Conservation (phyloP, 768 basidiomycete species). For the Tephrocybe rancida region DNA sequence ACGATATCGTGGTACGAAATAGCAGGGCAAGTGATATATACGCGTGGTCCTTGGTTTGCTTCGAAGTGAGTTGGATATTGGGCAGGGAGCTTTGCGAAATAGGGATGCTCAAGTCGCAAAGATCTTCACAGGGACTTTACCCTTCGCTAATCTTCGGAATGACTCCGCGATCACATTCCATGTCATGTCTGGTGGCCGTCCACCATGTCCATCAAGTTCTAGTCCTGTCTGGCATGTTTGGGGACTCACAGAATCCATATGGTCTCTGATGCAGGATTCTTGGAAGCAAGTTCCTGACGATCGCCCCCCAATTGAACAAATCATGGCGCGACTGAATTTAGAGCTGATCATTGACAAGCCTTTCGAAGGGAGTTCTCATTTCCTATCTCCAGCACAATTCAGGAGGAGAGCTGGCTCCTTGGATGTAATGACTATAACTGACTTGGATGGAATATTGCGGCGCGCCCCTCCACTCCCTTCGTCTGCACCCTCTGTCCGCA, state of each 20-base stretch:
- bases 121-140: not conserved
- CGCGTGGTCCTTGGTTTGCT: slow-evolving; percentile 4
- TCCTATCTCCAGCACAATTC: too few relatives aligned
- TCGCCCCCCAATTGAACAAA: not conserved
- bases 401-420: too few relatives aligned
- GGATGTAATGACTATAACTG: not conserved
- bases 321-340: not conserved
- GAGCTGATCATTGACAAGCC: too few relatives aligned
- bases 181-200: not conserved
- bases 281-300: slow-evolving; percentile 1
- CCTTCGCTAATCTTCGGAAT: not conserved
- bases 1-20: not conserved
- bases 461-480: slow-evolving; percentile 23
- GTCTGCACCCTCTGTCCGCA: slow-evolving; percentile 45
- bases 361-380: too few relatives aligned
- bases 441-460: not conserved
- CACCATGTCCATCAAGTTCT: not conserved
- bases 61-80: not conserved
- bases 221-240: not conserved
- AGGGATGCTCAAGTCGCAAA: not conserved
- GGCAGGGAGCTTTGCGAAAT: not conserved
- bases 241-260: not conserved
- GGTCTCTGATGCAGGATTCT: slow-evolving; percentile 1
- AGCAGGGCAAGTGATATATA: slow-evolving; percentile 3
- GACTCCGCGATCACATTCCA: not conserved